Conservation (phyloP, 1,284 basidiomycete genomes). For the Tausonia pullulans region DNA sequence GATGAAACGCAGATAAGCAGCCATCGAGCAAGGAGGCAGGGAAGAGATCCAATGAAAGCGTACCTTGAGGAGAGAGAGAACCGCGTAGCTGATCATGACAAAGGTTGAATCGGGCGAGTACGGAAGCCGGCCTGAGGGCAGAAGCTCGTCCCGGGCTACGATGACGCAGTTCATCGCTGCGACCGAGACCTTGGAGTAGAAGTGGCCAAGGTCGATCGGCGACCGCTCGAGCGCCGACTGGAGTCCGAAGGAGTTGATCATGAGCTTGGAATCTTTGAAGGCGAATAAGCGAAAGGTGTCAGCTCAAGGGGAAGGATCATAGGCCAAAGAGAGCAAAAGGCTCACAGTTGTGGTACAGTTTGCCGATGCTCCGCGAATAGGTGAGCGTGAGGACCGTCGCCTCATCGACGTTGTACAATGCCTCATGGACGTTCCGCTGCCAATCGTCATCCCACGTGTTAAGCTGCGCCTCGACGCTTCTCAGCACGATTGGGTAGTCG, state of each 20-base stretch:
- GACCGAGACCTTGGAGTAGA: constrained; percentile 70
- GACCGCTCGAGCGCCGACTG: constrained; percentile 79
- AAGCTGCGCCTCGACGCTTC: constrained; percentile 72
- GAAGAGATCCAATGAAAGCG: constrained; percentile 29
- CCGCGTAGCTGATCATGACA: constrained; percentile 52
- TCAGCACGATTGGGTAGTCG: constrained; percentile 73
- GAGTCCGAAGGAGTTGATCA: constrained; percentile 87
- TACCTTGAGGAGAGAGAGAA: constrained; percentile 77
- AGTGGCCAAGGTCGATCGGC: constrained; percentile 63
- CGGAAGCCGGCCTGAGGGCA: constrained; percentile 60
- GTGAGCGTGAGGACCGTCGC: constrained; percentile 21
- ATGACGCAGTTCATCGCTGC: constrained; percentile 45
- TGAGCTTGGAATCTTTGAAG: constrained; percentile 52
- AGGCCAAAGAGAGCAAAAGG: constrained; percentile 24
- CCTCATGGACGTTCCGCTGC: background rate
- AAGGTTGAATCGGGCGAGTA: constrained; percentile 87
- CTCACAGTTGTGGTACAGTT: constrained; percentile 11
- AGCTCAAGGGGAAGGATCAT: constrained; percentile 63
- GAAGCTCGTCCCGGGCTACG: constrained; percentile 47
- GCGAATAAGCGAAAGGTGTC: background rate
- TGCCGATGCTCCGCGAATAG: constrained; percentile 5
- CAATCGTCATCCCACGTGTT: constrained; percentile 36
- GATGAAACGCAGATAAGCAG: background rate
- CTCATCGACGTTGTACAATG: no score
- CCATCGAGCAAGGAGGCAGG: constrained; percentile 14